Evolutionary conservation across 257 asterid species (phyloP).

Genomic region (Knoxia roxburghii): DNA sequence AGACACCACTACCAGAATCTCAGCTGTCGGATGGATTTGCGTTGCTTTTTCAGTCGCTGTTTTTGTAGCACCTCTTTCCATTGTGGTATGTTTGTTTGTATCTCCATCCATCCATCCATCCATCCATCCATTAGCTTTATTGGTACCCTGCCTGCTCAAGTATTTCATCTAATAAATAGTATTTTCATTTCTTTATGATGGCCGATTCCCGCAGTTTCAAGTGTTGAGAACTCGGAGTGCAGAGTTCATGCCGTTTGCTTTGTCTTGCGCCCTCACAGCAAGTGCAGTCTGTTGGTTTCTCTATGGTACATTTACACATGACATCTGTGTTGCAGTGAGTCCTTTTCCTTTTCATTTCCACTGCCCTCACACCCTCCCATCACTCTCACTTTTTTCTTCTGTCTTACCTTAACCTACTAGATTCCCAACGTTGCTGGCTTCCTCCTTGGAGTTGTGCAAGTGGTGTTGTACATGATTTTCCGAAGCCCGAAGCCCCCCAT

Average conservation of each 20-base stretch:
- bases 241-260: constrained; percentile 74
- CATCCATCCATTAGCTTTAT: no score
- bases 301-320: constrained; percentile 53
- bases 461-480: constrained; percentile 52
- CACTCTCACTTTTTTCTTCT: no score
- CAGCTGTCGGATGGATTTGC: constrained; percentile 42
- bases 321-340: constrained; percentile 39
- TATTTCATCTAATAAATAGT: no score
- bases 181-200: no score
- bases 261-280: constrained; percentile 69
- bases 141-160: no score
- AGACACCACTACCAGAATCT: constrained; percentile 10
- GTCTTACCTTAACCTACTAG: constrained; percentile 21
- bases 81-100: constrained; percentile 26
- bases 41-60: constrained; percentile 31
- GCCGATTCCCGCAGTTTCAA: constrained; percentile 35
- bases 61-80: constrained; percentile 41
- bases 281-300: constrained; percentile 81
- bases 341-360: no score
- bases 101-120: no score
- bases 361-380: no score
- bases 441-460: constrained; percentile 57
- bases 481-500: constrained; percentile 27
- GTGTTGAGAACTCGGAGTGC: constrained; percentile 74
- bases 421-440: constrained; percentile 73